Evolutionary conservation across 202 grass and related monocot genomes (phyloP).

Genomic region (Panicum virgatum): DNA sequence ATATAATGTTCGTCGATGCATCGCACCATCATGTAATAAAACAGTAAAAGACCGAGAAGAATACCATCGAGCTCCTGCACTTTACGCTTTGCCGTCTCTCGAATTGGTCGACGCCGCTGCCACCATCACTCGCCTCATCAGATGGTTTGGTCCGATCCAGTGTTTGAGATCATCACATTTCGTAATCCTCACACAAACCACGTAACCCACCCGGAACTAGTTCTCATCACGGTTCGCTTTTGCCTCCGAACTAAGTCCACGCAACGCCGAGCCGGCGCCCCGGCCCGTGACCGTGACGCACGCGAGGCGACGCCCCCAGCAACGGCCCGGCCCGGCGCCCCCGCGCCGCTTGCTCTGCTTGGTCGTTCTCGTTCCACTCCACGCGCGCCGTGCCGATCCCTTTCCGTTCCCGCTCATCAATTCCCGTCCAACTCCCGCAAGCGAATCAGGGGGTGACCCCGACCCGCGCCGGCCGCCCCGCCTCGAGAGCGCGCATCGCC

Average conservation of each 20-base stretch:
- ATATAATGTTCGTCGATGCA: too few species aligned
- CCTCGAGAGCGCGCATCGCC: background rate
- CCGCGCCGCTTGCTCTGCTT: background rate
- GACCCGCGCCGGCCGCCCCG: background rate
- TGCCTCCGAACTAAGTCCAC: too few species aligned
- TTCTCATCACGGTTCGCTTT: background rate
- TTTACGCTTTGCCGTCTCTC: background rate
- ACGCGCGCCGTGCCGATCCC: background rate
- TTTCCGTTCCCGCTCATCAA: slow-evolving; percentile 34
- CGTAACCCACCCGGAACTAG: background rate
- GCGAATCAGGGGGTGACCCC: too few species aligned
- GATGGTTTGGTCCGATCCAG: too few species aligned
- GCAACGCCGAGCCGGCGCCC: too few species aligned
- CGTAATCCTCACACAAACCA: background rate
- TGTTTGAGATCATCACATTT: background rate
- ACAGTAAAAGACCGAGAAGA: too few species aligned
- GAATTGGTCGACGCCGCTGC: background rate
- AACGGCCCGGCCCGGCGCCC: background rate
- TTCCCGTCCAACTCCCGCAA: background rate
- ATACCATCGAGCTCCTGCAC: too few species aligned
- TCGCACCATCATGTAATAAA: too few species aligned
- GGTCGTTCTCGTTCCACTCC: too few species aligned
- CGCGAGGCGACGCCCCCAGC: background rate
- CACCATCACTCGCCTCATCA: too few species aligned
- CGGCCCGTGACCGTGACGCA: background rate